phyloP scores from a whole-genome alignment of 2,329 filamentous ascomycete species.

The Monosporascus sp. region DNA sequence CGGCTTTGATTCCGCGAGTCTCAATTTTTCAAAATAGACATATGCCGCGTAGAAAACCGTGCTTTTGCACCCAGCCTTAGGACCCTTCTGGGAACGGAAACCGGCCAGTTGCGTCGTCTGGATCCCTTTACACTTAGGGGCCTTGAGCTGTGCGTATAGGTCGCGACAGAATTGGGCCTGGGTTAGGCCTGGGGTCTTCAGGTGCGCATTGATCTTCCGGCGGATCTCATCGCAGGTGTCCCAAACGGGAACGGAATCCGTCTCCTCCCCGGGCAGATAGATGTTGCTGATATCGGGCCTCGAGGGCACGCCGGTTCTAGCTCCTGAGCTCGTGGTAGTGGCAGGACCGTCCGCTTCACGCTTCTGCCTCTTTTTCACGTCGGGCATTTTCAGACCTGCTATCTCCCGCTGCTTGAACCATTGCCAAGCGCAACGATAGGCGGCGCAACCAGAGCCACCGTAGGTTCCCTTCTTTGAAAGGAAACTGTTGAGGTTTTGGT shows the following conservation, averaged over 20 bases:
- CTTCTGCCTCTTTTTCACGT: conserved; percentile 12
- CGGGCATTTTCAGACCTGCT: conserved; percentile 12
- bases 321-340: neutral
- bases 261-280: conserved; percentile 35
- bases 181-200: conserved; percentile 38
- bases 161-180: conserved; percentile 42
- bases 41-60: conserved; percentile 48
- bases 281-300: conserved; percentile 33
- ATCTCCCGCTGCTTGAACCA: conserved; percentile 16
- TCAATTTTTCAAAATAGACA: conserved; percentile 54
- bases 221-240: conserved; percentile 54
- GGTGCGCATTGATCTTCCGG: conserved; percentile 46
- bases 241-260: conserved; percentile 39
- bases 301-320: neutral
- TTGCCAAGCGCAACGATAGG: conserved; percentile 6
- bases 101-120: conserved; percentile 36
- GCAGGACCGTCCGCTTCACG: neutral
- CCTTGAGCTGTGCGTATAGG: conserved; percentile 28
- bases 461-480: conserved; percentile 4
- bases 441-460: conserved; percentile 3
- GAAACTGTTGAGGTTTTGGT: conserved; percentile 6
- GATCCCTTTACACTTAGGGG: conserved; percentile 24
- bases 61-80: conserved; percentile 37
- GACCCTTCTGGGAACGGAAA: conserved; percentile 44
- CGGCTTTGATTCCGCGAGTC: conserved; percentile 43